These are phyloP conservation scores for Arthrobotrys entomopaga DNA, from an alignment of 2,329 filamentous ascomycete species.

Conservation along the genomic window DNA sequence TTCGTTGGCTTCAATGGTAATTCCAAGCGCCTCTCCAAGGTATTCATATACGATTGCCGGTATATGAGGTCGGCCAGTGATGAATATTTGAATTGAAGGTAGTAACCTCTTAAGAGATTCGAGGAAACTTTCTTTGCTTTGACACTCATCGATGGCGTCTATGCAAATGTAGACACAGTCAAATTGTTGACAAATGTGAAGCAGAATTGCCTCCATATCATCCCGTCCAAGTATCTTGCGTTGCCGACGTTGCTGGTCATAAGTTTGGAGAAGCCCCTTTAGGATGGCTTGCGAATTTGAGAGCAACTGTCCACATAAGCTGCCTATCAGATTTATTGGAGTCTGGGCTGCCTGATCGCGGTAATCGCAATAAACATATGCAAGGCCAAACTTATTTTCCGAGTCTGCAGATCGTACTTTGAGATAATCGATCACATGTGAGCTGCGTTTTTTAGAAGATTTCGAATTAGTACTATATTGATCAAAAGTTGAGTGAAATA, in stretches of 20 bases:
- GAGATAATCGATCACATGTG: slow-evolving; percentile 29
- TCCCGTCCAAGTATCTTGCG: slow-evolving; percentile 12
- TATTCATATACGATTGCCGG: slow-evolving; percentile 21
- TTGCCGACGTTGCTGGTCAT: slow-evolving; percentile 1
- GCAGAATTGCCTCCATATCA: slow-evolving; percentile 14
- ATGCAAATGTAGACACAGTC: slow-evolving; percentile 21
- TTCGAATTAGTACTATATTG: slow-evolving; percentile 8
- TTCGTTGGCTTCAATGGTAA: slow-evolving; percentile 29
- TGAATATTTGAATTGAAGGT: slow-evolving; percentile 20
- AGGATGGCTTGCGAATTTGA: slow-evolving; percentile 8
- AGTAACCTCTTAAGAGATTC: slow-evolving; percentile 15
- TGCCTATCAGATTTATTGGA: slow-evolving; percentile 18
- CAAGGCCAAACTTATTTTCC: slow-evolving; percentile 14
- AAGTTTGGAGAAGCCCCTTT: slow-evolving; percentile 13
- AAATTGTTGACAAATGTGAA: slow-evolving; percentile 4
- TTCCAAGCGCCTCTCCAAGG: slow-evolving; percentile 10
- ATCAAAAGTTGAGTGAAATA: neutral
- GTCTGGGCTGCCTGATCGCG: slow-evolving; percentile 18
- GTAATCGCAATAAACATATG: slow-evolving; percentile 29
- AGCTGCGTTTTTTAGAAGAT: slow-evolving; percentile 10
- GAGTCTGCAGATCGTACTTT: neutral
- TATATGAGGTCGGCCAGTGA: slow-evolving; percentile 30
- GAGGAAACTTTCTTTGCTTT: slow-evolving; percentile 11
- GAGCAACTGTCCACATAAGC: slow-evolving; percentile 9
- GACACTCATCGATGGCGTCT: slow-evolving; percentile 29